A percentile compares a stretch with the other conserved stretches of the same genome.
Conservation (phyloP, 176 grass and related monocot species). For the Avena atlantica region DNA sequence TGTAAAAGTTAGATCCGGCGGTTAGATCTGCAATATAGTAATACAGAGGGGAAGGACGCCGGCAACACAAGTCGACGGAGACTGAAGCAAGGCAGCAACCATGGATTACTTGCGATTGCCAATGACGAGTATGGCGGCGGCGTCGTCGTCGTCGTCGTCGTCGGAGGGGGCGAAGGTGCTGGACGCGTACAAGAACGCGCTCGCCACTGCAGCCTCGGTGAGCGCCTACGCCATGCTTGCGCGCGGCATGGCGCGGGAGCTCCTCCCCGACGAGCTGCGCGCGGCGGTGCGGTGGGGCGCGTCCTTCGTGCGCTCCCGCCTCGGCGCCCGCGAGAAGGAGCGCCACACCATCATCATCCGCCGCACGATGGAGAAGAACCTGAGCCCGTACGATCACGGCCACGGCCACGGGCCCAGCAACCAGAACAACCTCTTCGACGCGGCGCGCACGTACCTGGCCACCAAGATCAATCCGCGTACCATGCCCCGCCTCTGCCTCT, state of each 20-base stretch:
- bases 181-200: slow-evolving; percentile 4
- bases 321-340: slow-evolving; percentile 21
- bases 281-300: neutral
- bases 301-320: slow-evolving; percentile 9
- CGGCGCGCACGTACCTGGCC: slow-evolving; percentile 16
- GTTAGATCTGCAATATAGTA: too few relatives aligned
- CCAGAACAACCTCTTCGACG: slow-evolving; percentile 9
- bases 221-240: slow-evolving; percentile 32
- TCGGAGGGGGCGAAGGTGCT: slow-evolving; percentile 1
- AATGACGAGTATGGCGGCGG: neutral
- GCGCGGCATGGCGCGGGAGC: slow-evolving; percentile 9
- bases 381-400: too few relatives aligned
- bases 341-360: slow-evolving; percentile 22
- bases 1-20: too few relatives aligned
- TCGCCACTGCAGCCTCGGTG: neutral
- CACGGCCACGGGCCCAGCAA: neutral
- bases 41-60: neutral
- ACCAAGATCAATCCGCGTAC: slow-evolving; percentile 15
- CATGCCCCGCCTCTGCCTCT: slow-evolving; percentile 1
- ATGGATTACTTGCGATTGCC: neutral
- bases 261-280: slow-evolving; percentile 13
- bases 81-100: neutral
- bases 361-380: neutral
- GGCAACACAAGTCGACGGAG: neutral
- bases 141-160: neutral